Evolutionary conservation across 2,329 filamentous ascomycete species (phyloP).

Genomic region (Scedosporium boydii): DNA sequence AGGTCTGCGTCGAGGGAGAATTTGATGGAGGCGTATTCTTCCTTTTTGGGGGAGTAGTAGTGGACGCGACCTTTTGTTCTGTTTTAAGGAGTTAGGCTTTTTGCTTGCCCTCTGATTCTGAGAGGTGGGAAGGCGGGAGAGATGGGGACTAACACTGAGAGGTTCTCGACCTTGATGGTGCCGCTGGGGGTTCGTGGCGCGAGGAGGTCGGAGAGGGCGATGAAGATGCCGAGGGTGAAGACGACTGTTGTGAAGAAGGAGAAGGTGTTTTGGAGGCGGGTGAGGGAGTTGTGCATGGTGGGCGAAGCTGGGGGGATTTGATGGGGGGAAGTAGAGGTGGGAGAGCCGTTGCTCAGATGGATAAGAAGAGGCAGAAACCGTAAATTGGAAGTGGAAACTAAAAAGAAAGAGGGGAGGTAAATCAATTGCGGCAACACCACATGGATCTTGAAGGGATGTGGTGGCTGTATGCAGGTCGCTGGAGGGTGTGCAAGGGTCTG

Average conservation of each 20-base stretch:
- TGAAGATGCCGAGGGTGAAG: constrained; percentile 68
- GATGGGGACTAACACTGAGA: constrained; percentile 63
- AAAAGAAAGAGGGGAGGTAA: not conserved
- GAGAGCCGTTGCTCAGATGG: not conserved
- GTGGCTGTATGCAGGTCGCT: not conserved
- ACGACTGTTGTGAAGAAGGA: constrained; percentile 96
- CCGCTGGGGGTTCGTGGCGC: constrained; percentile 56
- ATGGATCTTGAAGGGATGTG: not conserved
- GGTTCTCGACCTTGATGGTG: constrained; percentile 57
- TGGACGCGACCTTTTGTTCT: constrained; percentile 87
- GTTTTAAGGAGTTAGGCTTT: constrained; percentile 9
- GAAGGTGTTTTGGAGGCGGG: constrained; percentile 84
- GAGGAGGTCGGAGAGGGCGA: constrained; percentile 71
- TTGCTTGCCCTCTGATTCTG: not conserved
- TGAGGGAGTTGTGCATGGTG: constrained; percentile 79
- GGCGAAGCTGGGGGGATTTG: constrained; percentile 7
- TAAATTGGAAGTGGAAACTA: not conserved
- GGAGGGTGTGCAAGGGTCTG: not conserved
- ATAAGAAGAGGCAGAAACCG: not conserved
- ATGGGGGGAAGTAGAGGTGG: not conserved
- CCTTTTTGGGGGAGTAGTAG: constrained; percentile 85
- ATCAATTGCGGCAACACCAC: not conserved
- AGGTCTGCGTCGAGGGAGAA: constrained; percentile 93
- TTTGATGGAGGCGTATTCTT: constrained; percentile 90
- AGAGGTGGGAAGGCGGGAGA: not conserved